These are phyloP conservation scores for Fusarium oxysporum DNA, from an alignment of 2,329 filamentous ascomycete species.

Conservation along the genomic window DNA sequence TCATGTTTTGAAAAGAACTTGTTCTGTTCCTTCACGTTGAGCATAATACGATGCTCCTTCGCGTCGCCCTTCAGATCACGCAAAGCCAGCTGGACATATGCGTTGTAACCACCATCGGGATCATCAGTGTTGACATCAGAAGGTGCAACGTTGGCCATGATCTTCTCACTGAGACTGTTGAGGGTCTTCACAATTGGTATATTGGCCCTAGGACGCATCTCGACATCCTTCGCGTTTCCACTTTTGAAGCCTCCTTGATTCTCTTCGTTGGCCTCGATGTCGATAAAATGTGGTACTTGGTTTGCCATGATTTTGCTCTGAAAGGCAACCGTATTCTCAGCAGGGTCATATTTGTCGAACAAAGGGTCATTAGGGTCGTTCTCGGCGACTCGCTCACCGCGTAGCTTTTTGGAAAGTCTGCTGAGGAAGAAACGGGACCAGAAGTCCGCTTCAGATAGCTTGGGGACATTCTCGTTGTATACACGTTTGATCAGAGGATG, in stretches of 20 bases:
- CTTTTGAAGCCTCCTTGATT: constrained; percentile 85
- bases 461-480: constrained; percentile 93
- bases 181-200: constrained; percentile 90
- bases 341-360: constrained; percentile 86
- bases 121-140: constrained; percentile 76
- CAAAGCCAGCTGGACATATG: constrained; percentile 79
- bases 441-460: constrained; percentile 82
- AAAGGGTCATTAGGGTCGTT: constrained; percentile 80
- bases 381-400: constrained; percentile 87
- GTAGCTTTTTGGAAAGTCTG: constrained; percentile 88
- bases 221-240: constrained; percentile 88
- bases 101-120: constrained; percentile 71
- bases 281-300: constrained; percentile 87
- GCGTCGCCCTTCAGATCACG: constrained; percentile 82
- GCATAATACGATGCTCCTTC: constrained; percentile 80
- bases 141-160: constrained; percentile 87
- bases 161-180: constrained; percentile 91
- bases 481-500: constrained; percentile 90
- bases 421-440: constrained; percentile 97
- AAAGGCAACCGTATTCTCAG: constrained; percentile 70
- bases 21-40: constrained; percentile 90
- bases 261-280: constrained; percentile 93
- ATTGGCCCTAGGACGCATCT: constrained; percentile 86
- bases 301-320: constrained; percentile 67
- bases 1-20: constrained; percentile 78